Evolutionary conservation across 1,139 yeast genomes (phyloP).

Genomic region (Pneumocystis sp.): DNA sequence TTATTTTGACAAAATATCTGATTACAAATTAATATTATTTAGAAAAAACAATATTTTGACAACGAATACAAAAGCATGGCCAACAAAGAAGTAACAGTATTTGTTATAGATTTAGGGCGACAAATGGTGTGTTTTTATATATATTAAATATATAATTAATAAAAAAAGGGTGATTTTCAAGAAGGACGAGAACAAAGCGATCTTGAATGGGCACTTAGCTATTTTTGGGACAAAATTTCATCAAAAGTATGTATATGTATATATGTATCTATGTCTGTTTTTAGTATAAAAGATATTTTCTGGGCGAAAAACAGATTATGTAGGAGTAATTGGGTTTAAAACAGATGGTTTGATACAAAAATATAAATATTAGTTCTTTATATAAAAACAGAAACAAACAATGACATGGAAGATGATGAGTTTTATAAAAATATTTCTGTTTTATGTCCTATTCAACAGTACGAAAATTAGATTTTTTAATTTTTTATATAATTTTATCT

Average conservation of each 20-base stretch:
- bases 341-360: conserved; percentile 16
- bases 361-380: neutral
- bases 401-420: conserved; percentile 8
- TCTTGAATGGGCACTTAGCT: conserved; percentile 29
- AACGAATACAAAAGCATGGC: conserved; percentile 9
- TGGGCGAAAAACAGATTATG: conserved; percentile 43
- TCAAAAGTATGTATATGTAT: conserved; percentile 27
- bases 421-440: conserved; percentile 13
- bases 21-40: neutral
- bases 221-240: conserved; percentile 31
- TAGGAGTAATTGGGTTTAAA: conserved; percentile 35
- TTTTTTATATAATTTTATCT: neutral
- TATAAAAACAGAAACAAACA: conserved; percentile 11
- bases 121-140: conserved; percentile 26
- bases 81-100: conserved; percentile 27
- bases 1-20: neutral
- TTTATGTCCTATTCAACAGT: conserved; percentile 12
- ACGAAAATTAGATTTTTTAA: neutral
- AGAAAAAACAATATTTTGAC: neutral
- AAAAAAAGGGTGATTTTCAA: neutral
- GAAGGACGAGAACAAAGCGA: conserved; percentile 21
- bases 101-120: conserved; percentile 39
- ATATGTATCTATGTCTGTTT: neutral
- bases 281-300: conserved; percentile 22
- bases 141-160: neutral